Percentiles rank a stretch among this genome's conserved stretches.
phyloP scores from a whole-genome alignment of 1,139 yeast genomes.

The Candida sanyaensis region DNA sequence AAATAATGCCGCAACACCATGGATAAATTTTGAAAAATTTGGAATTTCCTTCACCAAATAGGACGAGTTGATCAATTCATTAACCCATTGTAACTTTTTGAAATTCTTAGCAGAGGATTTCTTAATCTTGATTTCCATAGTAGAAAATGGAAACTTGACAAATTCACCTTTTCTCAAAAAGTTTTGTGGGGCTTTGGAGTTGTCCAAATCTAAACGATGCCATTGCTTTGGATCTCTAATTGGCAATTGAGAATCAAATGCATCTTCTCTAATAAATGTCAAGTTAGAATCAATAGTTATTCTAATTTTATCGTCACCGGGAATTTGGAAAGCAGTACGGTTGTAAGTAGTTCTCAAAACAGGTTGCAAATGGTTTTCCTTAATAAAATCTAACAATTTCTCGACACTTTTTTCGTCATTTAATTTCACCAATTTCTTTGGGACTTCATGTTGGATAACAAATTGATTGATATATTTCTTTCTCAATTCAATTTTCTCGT shows the following conservation, averaged over 20 bases:
- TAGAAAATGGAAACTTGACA: constrained; percentile 84
- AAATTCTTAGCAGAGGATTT: constrained; percentile 46
- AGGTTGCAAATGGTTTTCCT: constrained; percentile 73
- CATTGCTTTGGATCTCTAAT: constrained; percentile 85
- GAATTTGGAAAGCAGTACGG: constrained; percentile 96
- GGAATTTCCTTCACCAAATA: constrained; percentile 91
- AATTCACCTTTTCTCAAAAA: constrained; percentile 85
- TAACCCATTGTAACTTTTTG: constrained; percentile 71
- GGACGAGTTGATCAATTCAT: constrained; percentile 72
- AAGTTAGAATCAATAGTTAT: constrained; percentile 89
- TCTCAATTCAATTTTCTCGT: constrained; percentile 65
- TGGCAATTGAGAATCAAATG: constrained; percentile 81
- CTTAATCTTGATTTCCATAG: constrained; percentile 83
- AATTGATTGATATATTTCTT: constrained; percentile 52
- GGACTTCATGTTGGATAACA: constrained; percentile 37
- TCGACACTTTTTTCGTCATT: constrained; percentile 32
- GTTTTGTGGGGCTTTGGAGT: constrained; percentile 66
- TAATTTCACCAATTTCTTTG: constrained; percentile 27
- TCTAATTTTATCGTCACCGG: constrained; percentile 92
- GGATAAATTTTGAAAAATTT: constrained; percentile 84
- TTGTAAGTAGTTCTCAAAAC: constrained; percentile 83
- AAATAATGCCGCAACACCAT: constrained; percentile 85
- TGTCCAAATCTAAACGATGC: constrained; percentile 92
- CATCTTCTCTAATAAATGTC: constrained; percentile 84
- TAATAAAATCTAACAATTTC: constrained; percentile 60